A percentile compares a stretch with the other conserved stretches of the same genome.
phyloP scores from a whole-genome alignment of 2,329 filamentous ascomycete genomes.

The Penicillium italicum region DNA sequence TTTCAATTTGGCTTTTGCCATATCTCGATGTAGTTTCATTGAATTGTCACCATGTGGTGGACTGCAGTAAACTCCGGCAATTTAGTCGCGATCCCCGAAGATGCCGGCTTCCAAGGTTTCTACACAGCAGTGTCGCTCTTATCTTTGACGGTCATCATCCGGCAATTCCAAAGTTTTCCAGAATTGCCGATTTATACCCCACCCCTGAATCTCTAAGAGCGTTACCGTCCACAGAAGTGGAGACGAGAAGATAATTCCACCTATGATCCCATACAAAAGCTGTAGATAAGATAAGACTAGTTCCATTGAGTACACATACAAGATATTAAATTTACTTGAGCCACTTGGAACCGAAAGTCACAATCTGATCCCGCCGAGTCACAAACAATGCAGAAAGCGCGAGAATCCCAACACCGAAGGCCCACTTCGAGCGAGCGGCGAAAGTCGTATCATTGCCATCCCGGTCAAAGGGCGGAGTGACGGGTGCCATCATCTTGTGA shows the following conservation, averaged over 20 bases:
- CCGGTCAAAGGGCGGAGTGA: slow-evolving; percentile 16
- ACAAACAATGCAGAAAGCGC: slow-evolving; percentile 6
- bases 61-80: background rate
- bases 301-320: background rate
- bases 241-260: background rate
- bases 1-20: background rate
- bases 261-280: background rate
- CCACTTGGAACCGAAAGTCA: background rate
- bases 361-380: background rate
- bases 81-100: background rate
- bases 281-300: background rate
- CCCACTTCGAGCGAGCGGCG: slow-evolving; percentile 9
- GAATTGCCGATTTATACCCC: background rate
- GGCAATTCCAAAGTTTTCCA: background rate
- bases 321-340: background rate
- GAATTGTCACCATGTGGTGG: background rate
- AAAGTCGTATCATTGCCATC: slow-evolving; percentile 15
- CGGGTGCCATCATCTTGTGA: slow-evolving; percentile 8
- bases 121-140: background rate
- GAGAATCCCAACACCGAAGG: slow-evolving; percentile 11
- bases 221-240: background rate
- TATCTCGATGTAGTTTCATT: background rate
- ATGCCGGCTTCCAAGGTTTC: background rate
- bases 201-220: background rate
- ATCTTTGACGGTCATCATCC: background rate